Percentiles rank a stretch among this genome's conserved stretches.
These are phyloP conservation scores for Rubia peregrina DNA, from an alignment of 305 asterid genomes.

Conservation along the genomic window DNA sequence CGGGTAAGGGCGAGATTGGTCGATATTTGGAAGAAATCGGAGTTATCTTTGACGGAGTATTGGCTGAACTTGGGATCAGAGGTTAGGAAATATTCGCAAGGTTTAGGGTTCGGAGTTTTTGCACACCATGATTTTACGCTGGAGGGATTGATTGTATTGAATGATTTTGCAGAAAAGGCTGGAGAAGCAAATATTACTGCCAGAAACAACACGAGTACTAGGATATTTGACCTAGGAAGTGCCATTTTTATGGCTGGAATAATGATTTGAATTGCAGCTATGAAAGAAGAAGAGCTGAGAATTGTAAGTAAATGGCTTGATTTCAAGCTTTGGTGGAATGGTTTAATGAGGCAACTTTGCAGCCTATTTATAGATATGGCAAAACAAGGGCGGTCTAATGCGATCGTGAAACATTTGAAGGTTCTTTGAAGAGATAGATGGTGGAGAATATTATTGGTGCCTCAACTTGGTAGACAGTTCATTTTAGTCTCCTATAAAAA, in stretches of 20 bases:
- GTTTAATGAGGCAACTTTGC: no score
- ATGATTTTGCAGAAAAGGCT: slow-evolving; percentile 14
- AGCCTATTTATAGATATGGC: no score
- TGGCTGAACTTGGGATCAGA: slow-evolving; percentile 10
- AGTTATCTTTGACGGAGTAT: slow-evolving; percentile 34
- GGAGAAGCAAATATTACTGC: slow-evolving; percentile 24
- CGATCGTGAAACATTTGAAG: no score
- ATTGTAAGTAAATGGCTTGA: no score
- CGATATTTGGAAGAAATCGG: slow-evolving; percentile 55
- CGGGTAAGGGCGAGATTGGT: slow-evolving; percentile 30
- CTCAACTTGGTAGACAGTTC: no score
- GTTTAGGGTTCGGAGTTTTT: slow-evolving; percentile 67
- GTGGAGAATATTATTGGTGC: no score
- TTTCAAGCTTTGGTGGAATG: no score
- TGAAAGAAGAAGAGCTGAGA: no score
- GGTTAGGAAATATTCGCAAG: slow-evolving; percentile 56
- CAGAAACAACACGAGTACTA: slow-evolving; percentile 12
- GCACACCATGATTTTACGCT: slow-evolving; percentile 58
- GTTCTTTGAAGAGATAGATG: no score
- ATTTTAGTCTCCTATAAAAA: no score
- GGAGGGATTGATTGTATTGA: slow-evolving; percentile 12
- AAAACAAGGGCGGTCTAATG: no score
- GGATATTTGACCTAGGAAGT: slow-evolving; percentile 17
- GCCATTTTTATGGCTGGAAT: slow-evolving; percentile 26
- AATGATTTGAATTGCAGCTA: neutral